Evolutionary conservation across 495 filamentous ascomycete genomes (phyloP).

Genomic region (Talaromyces ruber): DNA sequence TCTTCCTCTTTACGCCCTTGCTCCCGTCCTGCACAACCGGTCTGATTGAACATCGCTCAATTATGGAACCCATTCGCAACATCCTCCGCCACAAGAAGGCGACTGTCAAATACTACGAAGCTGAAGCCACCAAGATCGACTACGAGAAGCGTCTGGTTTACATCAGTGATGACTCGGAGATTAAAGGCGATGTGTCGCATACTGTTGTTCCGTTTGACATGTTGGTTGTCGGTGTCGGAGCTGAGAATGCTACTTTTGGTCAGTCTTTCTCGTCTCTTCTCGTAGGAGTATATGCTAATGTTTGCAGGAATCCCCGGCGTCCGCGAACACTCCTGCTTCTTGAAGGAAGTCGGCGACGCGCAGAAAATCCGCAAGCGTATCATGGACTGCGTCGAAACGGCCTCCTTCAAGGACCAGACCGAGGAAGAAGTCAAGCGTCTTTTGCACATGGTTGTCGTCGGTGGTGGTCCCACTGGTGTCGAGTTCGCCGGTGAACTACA

Average conservation of each 20-base stretch:
- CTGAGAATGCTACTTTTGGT: conserved; percentile 98
- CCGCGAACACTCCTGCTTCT: conserved; percentile 89
- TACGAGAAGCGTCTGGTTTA: conserved; percentile 78
- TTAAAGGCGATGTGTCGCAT: conserved; percentile 73
- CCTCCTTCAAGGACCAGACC: conserved; percentile 96
- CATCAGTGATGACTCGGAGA: conserved; percentile 86
- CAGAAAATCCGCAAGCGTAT: conserved; percentile 94
- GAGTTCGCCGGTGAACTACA: conserved; percentile 97
- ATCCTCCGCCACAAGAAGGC: conserved; percentile 90
- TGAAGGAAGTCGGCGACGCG: conserved; percentile 95
- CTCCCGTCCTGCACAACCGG: conserved; percentile 95
- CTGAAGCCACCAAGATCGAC: conserved; percentile 94
- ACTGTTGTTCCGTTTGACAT: conserved; percentile 97
- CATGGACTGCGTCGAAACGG: conserved; percentile 99
- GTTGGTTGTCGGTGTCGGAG: conserved; percentile 93
- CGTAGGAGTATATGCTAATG: conserved; percentile 3
- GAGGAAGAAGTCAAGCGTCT: conserved; percentile 85
- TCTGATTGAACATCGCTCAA: conserved; percentile 95
- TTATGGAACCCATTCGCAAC: conserved; percentile 97
- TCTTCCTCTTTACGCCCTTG: conserved; percentile 98
- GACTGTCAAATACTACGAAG: conserved; percentile 92
- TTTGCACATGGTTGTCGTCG: conserved; percentile 98
- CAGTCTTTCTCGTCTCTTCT: conserved; percentile 12
- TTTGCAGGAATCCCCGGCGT: conserved; percentile 79
- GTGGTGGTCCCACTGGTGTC: conserved; percentile 94